Percentiles rank a stretch among this genome's conserved stretches.
phyloP scores from a whole-genome alignment of 1,284 basidiomycete species.

The Austropuccinia psidii region DNA sequence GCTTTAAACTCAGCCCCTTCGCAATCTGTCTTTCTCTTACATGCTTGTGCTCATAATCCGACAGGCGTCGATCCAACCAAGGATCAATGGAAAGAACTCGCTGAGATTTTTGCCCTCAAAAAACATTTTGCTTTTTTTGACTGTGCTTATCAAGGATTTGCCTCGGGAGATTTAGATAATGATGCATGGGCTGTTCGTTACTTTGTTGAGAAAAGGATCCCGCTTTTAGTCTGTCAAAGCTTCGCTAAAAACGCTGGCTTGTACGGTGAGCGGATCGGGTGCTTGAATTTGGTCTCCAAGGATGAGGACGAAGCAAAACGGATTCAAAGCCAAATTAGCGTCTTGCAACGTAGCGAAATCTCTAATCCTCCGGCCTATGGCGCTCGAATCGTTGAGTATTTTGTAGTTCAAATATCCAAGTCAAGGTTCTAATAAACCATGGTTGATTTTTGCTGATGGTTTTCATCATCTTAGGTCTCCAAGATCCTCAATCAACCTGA shows the following conservation, averaged over 20 bases:
- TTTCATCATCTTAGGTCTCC: constrained; percentile 56
- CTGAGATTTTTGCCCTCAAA: constrained; percentile 64
- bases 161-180: constrained; percentile 69
- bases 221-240: constrained; percentile 84
- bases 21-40: constrained; percentile 76
- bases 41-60: constrained; percentile 92
- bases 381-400: constrained; percentile 60
- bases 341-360: constrained; percentile 82
- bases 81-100: constrained; percentile 79
- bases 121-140: constrained; percentile 88
- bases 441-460: neutral
- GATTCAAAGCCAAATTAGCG: constrained; percentile 66
- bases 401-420: neutral
- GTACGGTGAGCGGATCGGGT: constrained; percentile 83
- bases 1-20: constrained; percentile 61
- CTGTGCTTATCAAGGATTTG: constrained; percentile 87
- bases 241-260: constrained; percentile 94
- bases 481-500: constrained; percentile 64
- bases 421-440: neutral
- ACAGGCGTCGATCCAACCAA: constrained; percentile 88
- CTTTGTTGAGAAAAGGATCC: constrained; percentile 67
- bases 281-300: constrained; percentile 61
- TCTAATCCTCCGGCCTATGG: constrained; percentile 86
- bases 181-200: constrained; percentile 93
- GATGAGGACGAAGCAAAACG: constrained; percentile 65